Percentiles rank a stretch among this genome's conserved stretches.
Evolutionary conservation across 140 eudicot genomes (phyloP).

Genomic region (Stevia rebaudiana): DNA sequence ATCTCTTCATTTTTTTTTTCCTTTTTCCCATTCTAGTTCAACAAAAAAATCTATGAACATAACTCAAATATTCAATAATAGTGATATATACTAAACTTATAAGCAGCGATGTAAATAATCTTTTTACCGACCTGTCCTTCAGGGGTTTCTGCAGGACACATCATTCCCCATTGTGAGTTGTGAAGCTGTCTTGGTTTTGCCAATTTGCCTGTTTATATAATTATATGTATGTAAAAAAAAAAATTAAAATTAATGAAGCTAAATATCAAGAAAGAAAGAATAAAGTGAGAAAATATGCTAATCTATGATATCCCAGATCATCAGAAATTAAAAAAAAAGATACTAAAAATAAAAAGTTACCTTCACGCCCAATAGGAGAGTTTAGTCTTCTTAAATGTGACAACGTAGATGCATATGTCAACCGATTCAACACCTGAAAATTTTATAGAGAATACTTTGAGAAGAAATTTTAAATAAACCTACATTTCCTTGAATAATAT

Average conservation of each 20-base stretch:
- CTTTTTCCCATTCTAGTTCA: no score
- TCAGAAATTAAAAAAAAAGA: neutral
- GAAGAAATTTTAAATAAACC: neutral
- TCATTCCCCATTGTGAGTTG: slow-evolving; percentile 97
- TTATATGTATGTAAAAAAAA: no score
- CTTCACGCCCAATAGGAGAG: slow-evolving; percentile 99
- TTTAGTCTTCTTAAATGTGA: slow-evolving; percentile 89
- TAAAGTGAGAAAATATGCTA: neutral
- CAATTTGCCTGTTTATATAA: slow-evolving; percentile 78
- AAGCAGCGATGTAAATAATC: neutral
- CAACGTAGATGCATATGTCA: slow-evolving; percentile 93
- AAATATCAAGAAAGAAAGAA: neutral
- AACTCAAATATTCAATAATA: no score
- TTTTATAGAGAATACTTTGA: slow-evolving; percentile 8
- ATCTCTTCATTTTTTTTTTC: neutral
- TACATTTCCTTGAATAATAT: no score
- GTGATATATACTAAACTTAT: neutral
- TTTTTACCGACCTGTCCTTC: slow-evolving; percentile 67
- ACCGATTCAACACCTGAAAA: slow-evolving; percentile 86
- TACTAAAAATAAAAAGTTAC: slow-evolving; percentile 20
- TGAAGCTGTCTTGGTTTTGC: slow-evolving; percentile 97
- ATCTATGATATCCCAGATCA: slow-evolving; percentile 4
- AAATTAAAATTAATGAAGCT: no score
- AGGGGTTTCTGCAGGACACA: slow-evolving; percentile 98
- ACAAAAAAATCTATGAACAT: no score